These are phyloP conservation scores for Amoeboaphelidium protococcarum DNA, from an alignment of 371 early-diverging fungal species.

Conservation along the genomic window DNA sequence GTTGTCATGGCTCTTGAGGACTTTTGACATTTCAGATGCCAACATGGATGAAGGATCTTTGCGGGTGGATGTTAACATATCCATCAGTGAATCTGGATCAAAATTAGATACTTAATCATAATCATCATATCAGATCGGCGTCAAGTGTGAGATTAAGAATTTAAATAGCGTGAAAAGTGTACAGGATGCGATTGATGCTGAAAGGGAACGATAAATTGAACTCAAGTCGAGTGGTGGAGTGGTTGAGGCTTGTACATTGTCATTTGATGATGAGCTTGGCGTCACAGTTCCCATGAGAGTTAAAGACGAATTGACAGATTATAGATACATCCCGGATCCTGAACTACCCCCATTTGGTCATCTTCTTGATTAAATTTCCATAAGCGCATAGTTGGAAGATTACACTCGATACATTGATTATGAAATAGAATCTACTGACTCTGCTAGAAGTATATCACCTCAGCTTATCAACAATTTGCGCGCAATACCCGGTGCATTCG, in stretches of 20 bases:
- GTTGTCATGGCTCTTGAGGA: slow-evolving; percentile 36
- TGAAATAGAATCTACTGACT: background rate
- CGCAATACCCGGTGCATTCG: slow-evolving; percentile 20
- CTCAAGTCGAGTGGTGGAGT: slow-evolving; percentile 20
- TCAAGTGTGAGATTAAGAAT: slow-evolving; percentile 64
- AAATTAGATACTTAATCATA: slow-evolving; percentile 2
- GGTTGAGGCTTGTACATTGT: slow-evolving; percentile 43
- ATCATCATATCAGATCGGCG: slow-evolving; percentile 25
- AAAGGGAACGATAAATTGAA: slow-evolving; percentile 39
- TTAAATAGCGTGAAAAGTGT: slow-evolving; percentile 29
- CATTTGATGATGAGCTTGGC: slow-evolving; percentile 31
- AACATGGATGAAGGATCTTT: slow-evolving; percentile 73
- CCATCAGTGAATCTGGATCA: slow-evolving; percentile 20
- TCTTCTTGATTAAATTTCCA: too few species aligned
- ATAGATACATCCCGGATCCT: slow-evolving; percentile 70
- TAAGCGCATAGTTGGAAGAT: slow-evolving; percentile 9
- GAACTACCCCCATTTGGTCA: slow-evolving; percentile 44
- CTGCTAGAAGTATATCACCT: slow-evolving; percentile 1
- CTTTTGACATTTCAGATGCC: slow-evolving; percentile 38
- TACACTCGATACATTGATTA: background rate
- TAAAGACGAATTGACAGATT: slow-evolving; percentile 61
- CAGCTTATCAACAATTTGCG: slow-evolving; percentile 5
- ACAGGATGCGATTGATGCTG: slow-evolving; percentile 28
- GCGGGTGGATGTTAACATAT: slow-evolving; percentile 78
- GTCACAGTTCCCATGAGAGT: slow-evolving; percentile 35